Evolutionary conservation across 192 early-diverging fungal genomes (phyloP).

Genomic region (Linnemannia schmuckeri): DNA sequence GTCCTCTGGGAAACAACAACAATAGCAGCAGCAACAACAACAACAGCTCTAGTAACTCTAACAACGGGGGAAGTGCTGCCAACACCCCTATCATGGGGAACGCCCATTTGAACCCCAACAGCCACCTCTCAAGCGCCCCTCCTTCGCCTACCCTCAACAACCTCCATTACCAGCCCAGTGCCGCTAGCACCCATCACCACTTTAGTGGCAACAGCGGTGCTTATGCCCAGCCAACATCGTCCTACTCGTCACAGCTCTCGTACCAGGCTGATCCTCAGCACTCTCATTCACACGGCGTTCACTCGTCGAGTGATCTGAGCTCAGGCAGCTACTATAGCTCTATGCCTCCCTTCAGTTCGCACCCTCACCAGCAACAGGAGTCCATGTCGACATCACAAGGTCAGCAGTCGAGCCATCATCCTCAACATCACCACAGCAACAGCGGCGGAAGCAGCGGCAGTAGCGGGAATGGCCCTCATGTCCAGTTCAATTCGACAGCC

Average conservation of each 20-base stretch:
- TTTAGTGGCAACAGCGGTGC: conserved; percentile 18
- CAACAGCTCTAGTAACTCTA: not conserved
- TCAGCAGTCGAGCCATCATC: conserved; percentile 5
- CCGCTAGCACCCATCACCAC: conserved; percentile 22
- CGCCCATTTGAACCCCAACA: conserved; percentile 22
- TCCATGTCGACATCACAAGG: not conserved
- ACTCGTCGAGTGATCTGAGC: conserved; percentile 20
- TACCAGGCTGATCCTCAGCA: conserved; percentile 13
- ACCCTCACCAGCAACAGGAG: conserved; percentile 20
- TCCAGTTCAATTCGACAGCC: conserved; percentile 40
- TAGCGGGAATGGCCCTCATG: conserved; percentile 21
- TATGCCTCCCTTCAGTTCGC: conserved; percentile 21
- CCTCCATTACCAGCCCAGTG: conserved; percentile 25
- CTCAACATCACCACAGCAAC: conserved; percentile 9
- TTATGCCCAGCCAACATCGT: conserved; percentile 9
- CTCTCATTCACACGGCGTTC: conserved; percentile 18
- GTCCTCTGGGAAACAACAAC: not conserved
- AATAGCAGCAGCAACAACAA: not conserved
- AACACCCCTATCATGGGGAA: conserved; percentile 27
- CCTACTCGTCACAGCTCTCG: conserved; percentile 11
- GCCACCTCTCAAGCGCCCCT: conserved; percentile 35
- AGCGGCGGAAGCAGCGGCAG: conserved; percentile 19
- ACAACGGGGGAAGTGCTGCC: conserved; percentile 16
- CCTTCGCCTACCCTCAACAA: conserved; percentile 44
- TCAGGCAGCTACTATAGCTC: conserved; percentile 31